Percentiles rank a stretch among this genome's conserved stretches.
These are phyloP conservation scores for Macrophomina pseudophaseolina DNA, from an alignment of 2,329 filamentous ascomycete species.

Conservation along the genomic window DNA sequence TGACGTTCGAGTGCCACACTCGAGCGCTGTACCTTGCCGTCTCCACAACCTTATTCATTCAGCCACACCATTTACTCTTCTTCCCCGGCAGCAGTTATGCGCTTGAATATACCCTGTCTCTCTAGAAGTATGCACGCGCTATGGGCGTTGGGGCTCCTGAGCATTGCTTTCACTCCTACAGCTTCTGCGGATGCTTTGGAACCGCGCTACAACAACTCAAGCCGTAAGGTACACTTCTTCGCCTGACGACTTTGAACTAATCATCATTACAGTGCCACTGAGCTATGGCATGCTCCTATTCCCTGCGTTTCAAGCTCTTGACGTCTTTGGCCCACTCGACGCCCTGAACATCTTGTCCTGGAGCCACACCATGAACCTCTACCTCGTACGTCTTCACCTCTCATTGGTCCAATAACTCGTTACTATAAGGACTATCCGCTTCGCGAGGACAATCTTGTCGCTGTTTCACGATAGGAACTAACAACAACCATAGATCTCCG, in stretches of 20 bases:
- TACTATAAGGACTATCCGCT: too few species aligned
- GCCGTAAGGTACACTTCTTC: neutral
- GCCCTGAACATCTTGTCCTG: constrained; percentile 38
- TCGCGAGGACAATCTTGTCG: too few species aligned
- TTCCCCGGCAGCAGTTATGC: neutral
- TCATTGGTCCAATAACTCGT: too few species aligned
- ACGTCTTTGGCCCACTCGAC: constrained; percentile 53
- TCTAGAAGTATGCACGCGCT: neutral
- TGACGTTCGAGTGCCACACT: too few species aligned
- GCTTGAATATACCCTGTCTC: neutral
- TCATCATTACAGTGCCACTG: constrained; percentile 27
- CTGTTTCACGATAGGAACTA: too few species aligned
- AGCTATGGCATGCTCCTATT: constrained; percentile 43
- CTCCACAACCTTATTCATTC: neutral
- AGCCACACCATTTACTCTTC: neutral
- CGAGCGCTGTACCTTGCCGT: neutral
- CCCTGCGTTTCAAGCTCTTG: constrained; percentile 45
- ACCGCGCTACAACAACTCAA: neutral
- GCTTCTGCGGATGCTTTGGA: neutral
- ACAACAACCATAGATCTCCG: constrained; percentile 26
- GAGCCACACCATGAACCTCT: neutral
- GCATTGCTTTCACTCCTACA: neutral
- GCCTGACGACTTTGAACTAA: neutral
- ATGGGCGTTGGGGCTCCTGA: neutral
- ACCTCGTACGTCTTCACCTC: constrained; percentile 33